phyloP scores from a whole-genome alignment of 2,329 filamentous ascomycete genomes.

The Penicillium sp. region DNA sequence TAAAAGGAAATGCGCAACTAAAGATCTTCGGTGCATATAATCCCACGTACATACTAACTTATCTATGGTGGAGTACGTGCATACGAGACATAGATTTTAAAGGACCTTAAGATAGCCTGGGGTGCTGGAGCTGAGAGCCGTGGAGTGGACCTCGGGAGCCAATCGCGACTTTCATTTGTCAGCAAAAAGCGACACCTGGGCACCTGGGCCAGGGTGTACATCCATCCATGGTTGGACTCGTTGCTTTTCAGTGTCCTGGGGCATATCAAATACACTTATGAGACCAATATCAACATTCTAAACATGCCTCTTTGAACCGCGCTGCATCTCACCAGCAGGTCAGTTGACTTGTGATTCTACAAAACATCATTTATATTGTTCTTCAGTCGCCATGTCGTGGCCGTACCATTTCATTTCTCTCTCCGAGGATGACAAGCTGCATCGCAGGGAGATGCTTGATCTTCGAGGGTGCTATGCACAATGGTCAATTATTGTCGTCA shows the following conservation, averaged over 20 bases:
- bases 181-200: slow-evolving; percentile 2
- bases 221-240: background rate
- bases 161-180: slow-evolving; percentile 13
- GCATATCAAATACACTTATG: background rate
- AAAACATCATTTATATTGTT: background rate
- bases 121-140: background rate
- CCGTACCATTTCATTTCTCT: slow-evolving; percentile 55
- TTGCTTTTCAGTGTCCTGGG: background rate
- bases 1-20: slow-evolving; percentile 17
- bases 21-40: background rate
- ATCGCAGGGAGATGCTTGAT: slow-evolving; percentile 53
- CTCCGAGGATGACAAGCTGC: slow-evolving; percentile 47
- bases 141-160: background rate
- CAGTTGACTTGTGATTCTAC: background rate
- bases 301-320: background rate
- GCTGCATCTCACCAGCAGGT: background rate
- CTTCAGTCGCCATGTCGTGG: slow-evolving; percentile 29
- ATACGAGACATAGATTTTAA: background rate
- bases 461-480: slow-evolving; percentile 56
- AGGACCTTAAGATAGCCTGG: background rate
- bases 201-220: background rate
- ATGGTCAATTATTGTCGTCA: slow-evolving; percentile 48
- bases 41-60: background rate
- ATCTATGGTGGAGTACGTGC: background rate
- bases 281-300: background rate